Evolutionary conservation across 1,284 basidiomycete genomes (phyloP), one percentile per base, ranked within the genome.

Genomic region (Rhodotorula sp.): DNA sequence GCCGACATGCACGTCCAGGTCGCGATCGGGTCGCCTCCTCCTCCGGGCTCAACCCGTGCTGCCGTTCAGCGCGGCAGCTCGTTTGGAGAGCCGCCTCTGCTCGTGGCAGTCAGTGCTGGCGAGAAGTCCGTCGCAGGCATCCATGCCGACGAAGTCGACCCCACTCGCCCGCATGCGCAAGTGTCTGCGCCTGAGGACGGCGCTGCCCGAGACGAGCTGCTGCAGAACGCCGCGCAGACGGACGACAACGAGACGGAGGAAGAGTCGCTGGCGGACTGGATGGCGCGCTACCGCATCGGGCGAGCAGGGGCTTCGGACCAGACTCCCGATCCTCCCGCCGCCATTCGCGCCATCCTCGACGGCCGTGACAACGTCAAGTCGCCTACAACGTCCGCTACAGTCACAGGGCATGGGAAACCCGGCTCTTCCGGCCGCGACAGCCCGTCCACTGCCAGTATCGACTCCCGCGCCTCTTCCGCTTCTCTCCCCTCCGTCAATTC

Each of bases 271-370:
- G 42, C 34, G 3, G 70, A 68, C 3, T 71, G 70, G 70, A 50
- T 71, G 25, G 54, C 23, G 21, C 44, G 66, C 19, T 71, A 71
- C 45, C 54, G 62, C 7, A 21, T 68, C 3, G 66, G 70, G 7
- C 14, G 34, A 1, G 54, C 65, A 0, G 66, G 70, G 0, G 13
- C 66, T 0, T 14, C 58, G 8, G 70, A 67, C 56, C 48, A 45
- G 17, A 23, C 49, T 7, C 70, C 70, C 2, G 8, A 4, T 5
- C 70, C 70, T 25, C 70, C 70, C 5, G 41, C 70, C 12, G 41
- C 59, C 13, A 68, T 71, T 19, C 54, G 52, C 25, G 62, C 66
- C n/a, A 68, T 71, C 12, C 62, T 71, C 44, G 55, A 65, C 1
- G 66, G 50, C 8, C 53, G 53, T 41, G 17, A 34, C 53, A 19